Base-by-base conservation (phyloP, 2,329 filamentous ascomycete genomes). In the Fusarium sororula region DNA sequence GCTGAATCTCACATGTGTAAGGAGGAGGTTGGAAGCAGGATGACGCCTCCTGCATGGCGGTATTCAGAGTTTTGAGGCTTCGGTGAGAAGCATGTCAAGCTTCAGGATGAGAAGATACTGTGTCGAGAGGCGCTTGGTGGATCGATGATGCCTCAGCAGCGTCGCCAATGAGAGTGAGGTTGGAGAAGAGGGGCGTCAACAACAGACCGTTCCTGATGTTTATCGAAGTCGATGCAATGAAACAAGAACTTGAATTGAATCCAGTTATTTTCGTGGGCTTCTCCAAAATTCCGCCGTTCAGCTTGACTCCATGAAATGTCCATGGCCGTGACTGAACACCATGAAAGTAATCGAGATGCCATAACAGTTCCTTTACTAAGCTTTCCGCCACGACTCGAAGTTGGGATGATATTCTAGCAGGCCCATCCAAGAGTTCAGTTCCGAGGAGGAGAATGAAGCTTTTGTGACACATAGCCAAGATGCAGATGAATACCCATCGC, bases 71-170 rank as follows among this genome's bases (percentile, higher is more conserved):
- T 74, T 54, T 17, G 26, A 41, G 28, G 30, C 26, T 59, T 74
- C 48, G 66, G 50, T 30, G 58, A 38, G 63, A 41, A 63, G 12
- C 6, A 50, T 28, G 17, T 41, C 37, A 73, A 66, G 10, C 58
- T 68, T 74, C 62, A 24, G 20, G 47, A 26, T 22, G 45, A 42
- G 57, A 38, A 38, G 39, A 48, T 28, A 11, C 24, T 57, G 68
- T 53, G 48, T 41, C 17, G 32, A 53, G 35, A 13, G 28, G 44
- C 38, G 35, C 54, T 47, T 51, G 11, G 28, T 75, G 50, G 35
- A 48, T 66, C 32, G 41, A 75, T 67, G 69, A 73, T 54, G 57
- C 47, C 17, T 13, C 14, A 39, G 32, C 41, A 30, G 9, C 35
- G 32, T 69, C 54, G 53, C 53, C 39, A 59, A 58, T 50, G 30